These are phyloP conservation scores for Fimicolochytrium jonesii DNA, from an alignment of 192 early-diverging fungal species.

Conservation along the genomic window DNA sequence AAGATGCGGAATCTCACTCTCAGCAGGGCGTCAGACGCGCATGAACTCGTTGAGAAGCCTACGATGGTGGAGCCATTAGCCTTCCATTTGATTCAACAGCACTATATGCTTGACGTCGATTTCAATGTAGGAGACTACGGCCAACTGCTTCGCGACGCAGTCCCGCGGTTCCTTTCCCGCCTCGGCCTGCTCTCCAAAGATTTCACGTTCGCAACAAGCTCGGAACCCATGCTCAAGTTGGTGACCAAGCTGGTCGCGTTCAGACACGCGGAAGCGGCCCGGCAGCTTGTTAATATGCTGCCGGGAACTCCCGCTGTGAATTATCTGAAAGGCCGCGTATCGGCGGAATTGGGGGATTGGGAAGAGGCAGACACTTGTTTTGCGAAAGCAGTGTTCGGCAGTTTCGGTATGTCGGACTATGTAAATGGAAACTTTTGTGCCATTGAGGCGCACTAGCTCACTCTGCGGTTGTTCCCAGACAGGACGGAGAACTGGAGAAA, in stretches of 20 bases:
- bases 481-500: too few species aligned
- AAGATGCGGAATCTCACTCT: not conserved
- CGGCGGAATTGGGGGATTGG: conserved; percentile 13
- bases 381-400: too few species aligned
- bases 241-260: conserved; percentile 9
- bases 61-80: not conserved
- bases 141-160: not conserved
- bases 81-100: conserved; percentile 16
- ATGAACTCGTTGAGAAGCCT: not conserved
- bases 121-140: not conserved
- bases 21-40: not conserved
- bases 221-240: not conserved
- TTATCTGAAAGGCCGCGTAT: conserved; percentile 26
- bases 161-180: not conserved
- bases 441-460: too few species aligned
- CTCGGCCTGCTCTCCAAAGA: conserved; percentile 5
- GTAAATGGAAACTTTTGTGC: too few species aligned
- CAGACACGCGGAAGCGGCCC: conserved; percentile 6
- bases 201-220: too few species aligned
- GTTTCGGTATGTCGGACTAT: too few species aligned
- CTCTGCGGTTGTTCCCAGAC: too few species aligned
- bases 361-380: conserved; percentile 16
- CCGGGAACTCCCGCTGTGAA: conserved; percentile 16
- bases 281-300: conserved; percentile 11
- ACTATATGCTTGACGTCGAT: conserved; percentile 20